Conservation (phyloP, 2,329 filamentous ascomycete genomes). For the Cladophialophora yegresii region DNA sequence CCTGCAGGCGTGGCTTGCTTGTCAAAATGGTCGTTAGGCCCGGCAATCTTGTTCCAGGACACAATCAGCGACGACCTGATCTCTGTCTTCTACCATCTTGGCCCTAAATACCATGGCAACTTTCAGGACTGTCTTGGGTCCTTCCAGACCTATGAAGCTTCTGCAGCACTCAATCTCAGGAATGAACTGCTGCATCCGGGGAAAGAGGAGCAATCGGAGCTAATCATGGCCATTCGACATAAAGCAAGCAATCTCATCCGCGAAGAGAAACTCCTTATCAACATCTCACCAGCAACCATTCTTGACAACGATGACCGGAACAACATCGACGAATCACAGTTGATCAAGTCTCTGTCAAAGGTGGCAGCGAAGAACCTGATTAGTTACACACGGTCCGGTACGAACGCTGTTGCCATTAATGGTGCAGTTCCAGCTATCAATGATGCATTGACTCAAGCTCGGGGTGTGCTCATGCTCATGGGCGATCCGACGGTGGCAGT, state of each 20-base stretch:
- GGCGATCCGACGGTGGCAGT: slow-evolving; percentile 79
- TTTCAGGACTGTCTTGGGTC: slow-evolving; percentile 95
- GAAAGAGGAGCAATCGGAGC: slow-evolving; percentile 88
- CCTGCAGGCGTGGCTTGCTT: slow-evolving; percentile 71
- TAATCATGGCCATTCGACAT: slow-evolving; percentile 80
- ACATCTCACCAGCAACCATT: slow-evolving; percentile 76
- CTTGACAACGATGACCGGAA: slow-evolving; percentile 79
- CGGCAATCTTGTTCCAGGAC: slow-evolving; percentile 85
- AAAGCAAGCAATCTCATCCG: slow-evolving; percentile 80
- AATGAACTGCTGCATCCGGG: slow-evolving; percentile 89
- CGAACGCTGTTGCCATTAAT: slow-evolving; percentile 81
- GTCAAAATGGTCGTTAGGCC: slow-evolving; percentile 86
- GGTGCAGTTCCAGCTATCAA: slow-evolving; percentile 83
- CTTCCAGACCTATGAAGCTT: slow-evolving; percentile 94
- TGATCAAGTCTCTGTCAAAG: slow-evolving; percentile 75
- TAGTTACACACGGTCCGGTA: slow-evolving; percentile 69
- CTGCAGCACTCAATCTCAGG: slow-evolving; percentile 82
- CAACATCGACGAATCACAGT: slow-evolving; percentile 68
- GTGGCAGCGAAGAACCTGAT: slow-evolving; percentile 68
- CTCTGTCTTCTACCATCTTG: slow-evolving; percentile 85
- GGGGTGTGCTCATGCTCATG: slow-evolving; percentile 78
- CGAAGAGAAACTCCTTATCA: slow-evolving; percentile 78
- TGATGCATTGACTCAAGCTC: slow-evolving; percentile 77
- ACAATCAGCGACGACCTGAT: slow-evolving; percentile 87
- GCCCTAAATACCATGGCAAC: slow-evolving; percentile 89